Conservation (phyloP, 176 grass and related monocot species). For the Chloris gayana region DNA sequence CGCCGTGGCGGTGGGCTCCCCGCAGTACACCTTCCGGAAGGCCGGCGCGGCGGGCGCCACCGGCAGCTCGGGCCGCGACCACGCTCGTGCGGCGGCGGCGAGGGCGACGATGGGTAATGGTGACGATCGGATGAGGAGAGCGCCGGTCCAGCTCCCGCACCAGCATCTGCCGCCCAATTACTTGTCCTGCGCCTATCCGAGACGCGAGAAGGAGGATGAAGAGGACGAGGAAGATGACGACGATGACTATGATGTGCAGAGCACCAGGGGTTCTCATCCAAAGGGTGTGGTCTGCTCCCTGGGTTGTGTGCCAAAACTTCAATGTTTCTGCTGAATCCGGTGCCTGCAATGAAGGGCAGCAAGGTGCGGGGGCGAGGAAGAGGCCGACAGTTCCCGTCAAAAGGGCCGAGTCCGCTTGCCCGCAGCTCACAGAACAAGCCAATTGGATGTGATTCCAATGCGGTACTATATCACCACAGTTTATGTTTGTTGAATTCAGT, state of each 20-base stretch:
- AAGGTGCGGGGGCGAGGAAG: background rate
- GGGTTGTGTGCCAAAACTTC: slow-evolving; percentile 76
- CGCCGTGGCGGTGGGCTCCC: slow-evolving; percentile 76
- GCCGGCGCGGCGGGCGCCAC: slow-evolving; percentile 9
- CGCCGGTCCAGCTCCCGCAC: slow-evolving; percentile 64
- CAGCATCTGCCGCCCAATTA: slow-evolving; percentile 71
- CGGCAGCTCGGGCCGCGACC: slow-evolving; percentile 29
- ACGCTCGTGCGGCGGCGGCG: slow-evolving; percentile 9
- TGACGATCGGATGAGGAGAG: slow-evolving; percentile 50
- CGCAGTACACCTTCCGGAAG: slow-evolving; percentile 87
- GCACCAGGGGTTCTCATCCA: slow-evolving; percentile 58
- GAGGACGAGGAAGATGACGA: slow-evolving; percentile 60
- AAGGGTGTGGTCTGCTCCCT: slow-evolving; percentile 88
- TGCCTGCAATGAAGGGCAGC: slow-evolving; percentile 64
- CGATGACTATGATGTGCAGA: slow-evolving; percentile 55
- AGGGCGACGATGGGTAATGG: slow-evolving; percentile 16
- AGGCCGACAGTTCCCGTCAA: slow-evolving; percentile 17
- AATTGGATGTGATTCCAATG: slow-evolving; percentile 48
- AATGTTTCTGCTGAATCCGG: slow-evolving; percentile 75
- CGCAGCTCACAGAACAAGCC: slow-evolving; percentile 63
- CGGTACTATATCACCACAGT: slow-evolving; percentile 36
- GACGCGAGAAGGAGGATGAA: slow-evolving; percentile 34
- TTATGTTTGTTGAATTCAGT: slow-evolving; percentile 20
- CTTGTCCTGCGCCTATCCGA: slow-evolving; percentile 48
- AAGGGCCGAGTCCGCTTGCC: slow-evolving; percentile 51